Base-by-base conservation (phyloP, 768 basidiomycete species). In the Calocybe cyanea region DNA sequence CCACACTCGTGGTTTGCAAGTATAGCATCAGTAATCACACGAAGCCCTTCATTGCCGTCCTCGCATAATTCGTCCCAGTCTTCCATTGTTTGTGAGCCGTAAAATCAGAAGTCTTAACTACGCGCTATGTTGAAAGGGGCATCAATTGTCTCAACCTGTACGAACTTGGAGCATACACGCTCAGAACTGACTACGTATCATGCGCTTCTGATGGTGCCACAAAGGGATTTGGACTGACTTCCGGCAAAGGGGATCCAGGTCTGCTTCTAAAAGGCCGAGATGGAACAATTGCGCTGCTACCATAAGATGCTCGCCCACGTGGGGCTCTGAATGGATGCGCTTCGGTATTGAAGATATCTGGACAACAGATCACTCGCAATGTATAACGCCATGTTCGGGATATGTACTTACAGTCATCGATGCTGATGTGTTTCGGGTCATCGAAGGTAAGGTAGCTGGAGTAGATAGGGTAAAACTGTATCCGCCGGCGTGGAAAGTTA, bases 321-420 rank as follows among this genome's bases (percentile, higher is more conserved):
- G 81, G 81, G 0, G 80, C 79, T 41, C 69, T 69, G 63, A 85
- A 77, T 7, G 80, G 81, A 54, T 87, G 85, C 3, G 73, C 73
- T 59, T 87, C 85, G 8, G 85, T 87, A 62, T 84, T 86, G 68
- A 81, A 81, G 32, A 83, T 74, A 28, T 67, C 80, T 82, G 24
- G 18, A 34, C 7, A 6, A 17, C 35, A 13, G 15, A 15, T 17
- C 7, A 25, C 39, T 41, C 39, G 45, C 14, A 51, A 35, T 45
- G n/a, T 46, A 37, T 40, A 17, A 36, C n/a, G 21, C 2, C 13
- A 18, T 8, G n/a, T 5, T 35, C 14, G 4, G 17, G 14, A 18
- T 20, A 28, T 33, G 21, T 17, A 60, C 78, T 56, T 51, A 83
- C 83, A 84, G 1, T 81, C 61, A 57, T 87, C 81, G 7, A 87